phyloP scores from a whole-genome alignment of 495 filamentous ascomycete species.

The Clavariopsis aquatica region DNA sequence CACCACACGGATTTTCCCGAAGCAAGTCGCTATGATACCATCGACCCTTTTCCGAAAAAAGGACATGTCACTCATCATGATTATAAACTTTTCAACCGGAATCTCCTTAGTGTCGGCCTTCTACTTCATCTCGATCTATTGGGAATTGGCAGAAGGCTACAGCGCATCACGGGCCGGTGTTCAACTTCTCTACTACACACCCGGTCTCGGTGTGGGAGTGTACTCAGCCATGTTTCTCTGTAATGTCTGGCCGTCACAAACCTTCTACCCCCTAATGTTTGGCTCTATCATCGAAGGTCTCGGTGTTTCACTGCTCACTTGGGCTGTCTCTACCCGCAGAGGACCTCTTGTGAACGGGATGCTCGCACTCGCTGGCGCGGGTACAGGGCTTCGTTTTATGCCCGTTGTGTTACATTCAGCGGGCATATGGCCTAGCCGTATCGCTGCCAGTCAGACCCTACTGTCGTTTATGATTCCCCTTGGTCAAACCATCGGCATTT shows the following conservation, averaged over 20 bases:
- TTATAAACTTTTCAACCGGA: slow-evolving; percentile 53
- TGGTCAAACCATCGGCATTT: slow-evolving; percentile 59
- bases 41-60: slow-evolving; percentile 52
- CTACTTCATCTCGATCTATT: slow-evolving; percentile 65
- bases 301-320: slow-evolving; percentile 53
- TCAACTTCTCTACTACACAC: slow-evolving; percentile 54
- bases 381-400: slow-evolving; percentile 56
- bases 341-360: slow-evolving; percentile 56
- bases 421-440: slow-evolving; percentile 55
- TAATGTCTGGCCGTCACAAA: slow-evolving; percentile 59
- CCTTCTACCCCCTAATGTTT: slow-evolving; percentile 53
- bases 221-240: slow-evolving; percentile 57
- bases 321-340: slow-evolving; percentile 48
- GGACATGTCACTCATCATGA: slow-evolving; percentile 56
- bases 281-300: slow-evolving; percentile 53
- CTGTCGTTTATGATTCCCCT: slow-evolving; percentile 56
- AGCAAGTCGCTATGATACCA: slow-evolving; percentile 58
- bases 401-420: slow-evolving; percentile 54
- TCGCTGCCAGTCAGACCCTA: slow-evolving; percentile 55
- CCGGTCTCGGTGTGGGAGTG: slow-evolving; percentile 53
- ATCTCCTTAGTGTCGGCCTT: slow-evolving; percentile 57
- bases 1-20: slow-evolving; percentile 50
- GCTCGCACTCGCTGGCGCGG: slow-evolving; percentile 60
- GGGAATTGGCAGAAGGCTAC: slow-evolving; percentile 54
- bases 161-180: slow-evolving; percentile 52